Percentiles rank a stretch among this genome's conserved stretches.
phyloP scores from a whole-genome alignment of 1,284 basidiomycete species.

The Rhodotorula sp. region DNA sequence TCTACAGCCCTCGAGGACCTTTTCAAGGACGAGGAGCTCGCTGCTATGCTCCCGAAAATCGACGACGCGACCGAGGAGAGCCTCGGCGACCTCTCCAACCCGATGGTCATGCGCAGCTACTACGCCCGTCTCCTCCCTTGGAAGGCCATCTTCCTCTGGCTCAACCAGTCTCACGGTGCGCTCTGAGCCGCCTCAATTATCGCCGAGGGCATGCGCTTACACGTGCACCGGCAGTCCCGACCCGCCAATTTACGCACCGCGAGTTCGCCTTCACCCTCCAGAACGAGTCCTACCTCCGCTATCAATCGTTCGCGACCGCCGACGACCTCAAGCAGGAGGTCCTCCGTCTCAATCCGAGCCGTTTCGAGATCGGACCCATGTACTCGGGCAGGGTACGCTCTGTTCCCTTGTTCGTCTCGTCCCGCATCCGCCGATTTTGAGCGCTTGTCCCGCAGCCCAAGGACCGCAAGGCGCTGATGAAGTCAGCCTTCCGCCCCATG shows the following conservation, averaged over 20 bases:
- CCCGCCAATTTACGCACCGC: slow-evolving; percentile 79
- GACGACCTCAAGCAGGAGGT: slow-evolving; percentile 94
- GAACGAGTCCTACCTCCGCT: slow-evolving; percentile 90
- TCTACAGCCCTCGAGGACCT: slow-evolving; percentile 37
- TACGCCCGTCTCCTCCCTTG: slow-evolving; percentile 93
- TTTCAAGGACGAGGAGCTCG: slow-evolving; percentile 31
- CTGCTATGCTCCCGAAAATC: slow-evolving; percentile 11
- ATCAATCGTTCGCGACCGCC: slow-evolving; percentile 81
- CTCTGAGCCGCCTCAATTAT: not conserved
- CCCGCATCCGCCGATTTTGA: not conserved
- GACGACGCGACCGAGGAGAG: slow-evolving; percentile 25
- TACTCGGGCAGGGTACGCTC: slow-evolving; percentile 74
- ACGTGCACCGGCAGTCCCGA: slow-evolving; percentile 51
- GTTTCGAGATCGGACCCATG: slow-evolving; percentile 96
- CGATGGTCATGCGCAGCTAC: slow-evolving; percentile 78
- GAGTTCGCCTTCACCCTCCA: slow-evolving; percentile 96
- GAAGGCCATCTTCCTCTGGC: slow-evolving; percentile 89
- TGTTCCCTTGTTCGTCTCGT: not conserved
- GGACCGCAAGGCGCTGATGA: slow-evolving; percentile 83
- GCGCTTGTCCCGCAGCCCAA: slow-evolving; percentile 64
- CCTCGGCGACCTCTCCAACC: slow-evolving; percentile 55
- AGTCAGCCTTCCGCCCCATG: slow-evolving; percentile 72
- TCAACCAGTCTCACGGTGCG: slow-evolving; percentile 79
- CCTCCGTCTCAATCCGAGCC: slow-evolving; percentile 75
- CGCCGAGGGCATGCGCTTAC: not conserved